A percentile compares a stretch with the other conserved stretches of the same genome.
Evolutionary conservation across 495 filamentous ascomycete species (phyloP).

Genomic region (Friedmanniomyces simplex): DNA sequence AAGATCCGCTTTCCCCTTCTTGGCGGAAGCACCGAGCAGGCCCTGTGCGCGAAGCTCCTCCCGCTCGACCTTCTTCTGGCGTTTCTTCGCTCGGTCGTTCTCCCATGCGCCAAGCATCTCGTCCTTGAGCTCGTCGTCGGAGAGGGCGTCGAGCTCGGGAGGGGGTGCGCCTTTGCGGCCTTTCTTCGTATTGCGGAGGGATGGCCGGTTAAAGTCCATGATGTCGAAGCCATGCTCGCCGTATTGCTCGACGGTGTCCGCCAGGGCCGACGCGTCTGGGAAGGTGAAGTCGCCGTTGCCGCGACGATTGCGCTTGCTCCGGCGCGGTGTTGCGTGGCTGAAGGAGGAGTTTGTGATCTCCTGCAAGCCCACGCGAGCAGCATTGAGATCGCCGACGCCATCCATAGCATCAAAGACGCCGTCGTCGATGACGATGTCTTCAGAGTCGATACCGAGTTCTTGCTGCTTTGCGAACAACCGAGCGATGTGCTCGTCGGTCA

Average conservation of each 20-base stretch:
- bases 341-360: conserved; percentile 6
- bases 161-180: conserved; percentile 39
- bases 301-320: neutral
- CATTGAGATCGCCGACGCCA: conserved; percentile 11
- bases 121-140: conserved; percentile 64
- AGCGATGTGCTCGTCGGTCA: conserved; percentile 51
- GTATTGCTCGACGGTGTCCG: conserved; percentile 57
- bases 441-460: conserved; percentile 49
- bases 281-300: conserved; percentile 27
- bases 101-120: conserved; percentile 54
- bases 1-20: conserved; percentile 51
- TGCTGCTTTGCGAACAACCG: conserved; percentile 54
- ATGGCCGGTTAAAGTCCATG: conserved; percentile 67
- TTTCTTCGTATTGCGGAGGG: conserved; percentile 45
- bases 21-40: conserved; percentile 52
- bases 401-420: conserved; percentile 24
- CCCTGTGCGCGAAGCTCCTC: conserved; percentile 70
- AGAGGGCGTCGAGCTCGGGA: conserved; percentile 40
- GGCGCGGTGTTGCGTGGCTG: neutral
- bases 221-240: conserved; percentile 59
- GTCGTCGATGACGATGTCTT: conserved; percentile 49
- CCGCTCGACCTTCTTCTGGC: conserved; percentile 61
- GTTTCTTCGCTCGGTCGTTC: conserved; percentile 76
- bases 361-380: conserved; percentile 4
- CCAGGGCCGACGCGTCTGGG: conserved; percentile 51